Evolutionary conservation across 179 eudicot genomes (phyloP), one percentile per base, ranked within the genome.

Genomic region (Silene coronaria): DNA sequence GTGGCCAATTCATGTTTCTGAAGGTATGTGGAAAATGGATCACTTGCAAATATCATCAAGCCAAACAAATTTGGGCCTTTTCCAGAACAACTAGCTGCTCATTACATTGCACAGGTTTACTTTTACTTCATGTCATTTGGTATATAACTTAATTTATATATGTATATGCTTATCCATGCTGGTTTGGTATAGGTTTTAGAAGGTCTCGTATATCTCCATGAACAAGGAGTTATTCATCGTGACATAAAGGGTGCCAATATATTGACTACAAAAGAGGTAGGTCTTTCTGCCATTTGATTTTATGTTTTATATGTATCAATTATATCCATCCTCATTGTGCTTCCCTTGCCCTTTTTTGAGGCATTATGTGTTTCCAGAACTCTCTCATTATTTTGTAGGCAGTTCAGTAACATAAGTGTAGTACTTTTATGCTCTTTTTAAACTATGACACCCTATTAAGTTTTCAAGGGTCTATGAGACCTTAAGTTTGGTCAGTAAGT

Each of bases 191-290:
- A 95, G 97, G 99, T 93, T 75, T 76, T 96, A 91, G 97, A 96
- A 88, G 99, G 99, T 51, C 79, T 96, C 82, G 99, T 96, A 74
- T 96, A 96, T 85, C 90, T 96, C 74, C 99, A 96, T 63, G 99
- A 95, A 79, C 99, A 96, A 78, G 99, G 99, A 82, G 97, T 96
- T 22, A 96, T 96, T 83, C 99, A 96, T 87, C 90, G 99, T 23
- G 99, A 96, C 85, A 96, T 96, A 81, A 96, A 96, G 88, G 99
- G 99, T 71, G 99, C 99, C 73, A 96, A 96, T 79, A 96, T 96
- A 80, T 83, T 95, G 85, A 89, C 93, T 28, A 96, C 99, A 42
- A 96, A 95, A 88, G 99, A 95, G 97, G 97, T 93, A 82, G 12
- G 12, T 76, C 26, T 27, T 45, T 51, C 24, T 57, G 32, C 64